Percentiles rank a stretch among this genome's conserved stretches.
Conservation (phyloP, 139 green algal genomes). For the Gonium pectorale region DNA sequence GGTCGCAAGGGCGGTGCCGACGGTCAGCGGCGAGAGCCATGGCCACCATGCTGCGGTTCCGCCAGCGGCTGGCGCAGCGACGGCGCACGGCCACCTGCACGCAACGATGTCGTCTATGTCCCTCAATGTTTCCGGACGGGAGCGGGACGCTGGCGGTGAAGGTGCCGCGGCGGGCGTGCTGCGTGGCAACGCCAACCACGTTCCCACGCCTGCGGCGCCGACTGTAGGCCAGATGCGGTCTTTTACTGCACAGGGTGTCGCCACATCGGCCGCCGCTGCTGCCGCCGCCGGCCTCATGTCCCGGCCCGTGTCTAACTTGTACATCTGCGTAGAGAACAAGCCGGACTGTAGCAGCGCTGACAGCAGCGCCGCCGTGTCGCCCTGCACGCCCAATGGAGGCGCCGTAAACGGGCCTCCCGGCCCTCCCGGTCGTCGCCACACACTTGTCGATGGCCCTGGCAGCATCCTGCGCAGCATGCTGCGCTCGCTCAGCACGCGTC, state of each 20-base stretch:
- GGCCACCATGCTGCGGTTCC: too few relatives aligned
- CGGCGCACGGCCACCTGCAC: background rate
- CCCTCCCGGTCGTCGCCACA: background rate
- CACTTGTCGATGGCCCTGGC: constrained; percentile 12
- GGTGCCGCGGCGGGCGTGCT: background rate
- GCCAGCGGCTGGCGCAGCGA: too few relatives aligned
- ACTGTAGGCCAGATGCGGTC: constrained; percentile 33
- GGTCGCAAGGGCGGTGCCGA: too few relatives aligned
- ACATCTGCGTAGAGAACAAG: constrained; percentile 28
- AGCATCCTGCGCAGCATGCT: constrained; percentile 42
- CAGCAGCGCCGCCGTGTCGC: constrained; percentile 23
- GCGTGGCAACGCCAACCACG: background rate
- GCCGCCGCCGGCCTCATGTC: constrained; percentile 42
- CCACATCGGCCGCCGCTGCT: constrained; percentile 15
- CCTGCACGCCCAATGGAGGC: background rate
- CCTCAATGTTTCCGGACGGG: background rate
- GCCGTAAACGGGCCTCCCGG: background rate
- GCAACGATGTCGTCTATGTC: background rate
- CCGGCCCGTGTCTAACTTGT: constrained; percentile 40
- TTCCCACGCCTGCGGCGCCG: constrained; percentile 23
- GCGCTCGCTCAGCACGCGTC: constrained; percentile 37
- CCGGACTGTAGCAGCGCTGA: background rate
- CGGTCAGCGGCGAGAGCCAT: too few relatives aligned
- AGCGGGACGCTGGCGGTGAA: background rate
- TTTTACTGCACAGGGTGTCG: background rate